Conservation (phyloP, 805 yeast species). For the Candida michaelii region DNA sequence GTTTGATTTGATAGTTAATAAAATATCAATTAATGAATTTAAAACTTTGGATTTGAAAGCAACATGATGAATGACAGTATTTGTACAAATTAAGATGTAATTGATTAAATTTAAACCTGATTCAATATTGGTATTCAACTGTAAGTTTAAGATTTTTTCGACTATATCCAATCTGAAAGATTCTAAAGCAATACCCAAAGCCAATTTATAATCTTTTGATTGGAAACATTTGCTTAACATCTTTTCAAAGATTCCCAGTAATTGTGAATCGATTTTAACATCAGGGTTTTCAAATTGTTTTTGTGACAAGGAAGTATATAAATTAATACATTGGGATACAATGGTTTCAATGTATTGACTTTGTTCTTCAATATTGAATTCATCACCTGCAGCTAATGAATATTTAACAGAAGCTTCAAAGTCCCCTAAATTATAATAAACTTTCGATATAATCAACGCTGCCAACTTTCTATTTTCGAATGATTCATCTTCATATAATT, state of each 20-base stretch:
- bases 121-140: slow-evolving; percentile 47
- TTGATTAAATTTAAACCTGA: slow-evolving; percentile 55
- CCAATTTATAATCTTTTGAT: slow-evolving; percentile 71
- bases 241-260: slow-evolving; percentile 71
- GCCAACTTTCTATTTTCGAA: slow-evolving; percentile 81
- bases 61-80: slow-evolving; percentile 63
- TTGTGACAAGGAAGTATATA: slow-evolving; percentile 69
- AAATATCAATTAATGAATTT: slow-evolving; percentile 57
- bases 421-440: slow-evolving; percentile 88
- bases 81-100: slow-evolving; percentile 74
- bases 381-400: slow-evolving; percentile 80
- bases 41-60: slow-evolving; percentile 66
- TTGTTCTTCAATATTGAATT: slow-evolving; percentile 70
- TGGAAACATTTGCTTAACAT: slow-evolving; percentile 81
- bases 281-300: slow-evolving; percentile 27
- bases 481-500: slow-evolving; percentile 77
- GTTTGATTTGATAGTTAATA: slow-evolving; percentile 49
- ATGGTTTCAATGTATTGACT: slow-evolving; percentile 92
- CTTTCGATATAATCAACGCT: slow-evolving; percentile 90
- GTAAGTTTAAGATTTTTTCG: slow-evolving; percentile 50
- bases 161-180: slow-evolving; percentile 83
- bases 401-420: slow-evolving; percentile 86
- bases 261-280: slow-evolving; percentile 54
- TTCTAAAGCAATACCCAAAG: slow-evolving; percentile 88
- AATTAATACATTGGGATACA: slow-evolving; percentile 87